phyloP scores from a whole-genome alignment of 495 filamentous ascomycete species.

The Aspergillus ellipticus region DNA sequence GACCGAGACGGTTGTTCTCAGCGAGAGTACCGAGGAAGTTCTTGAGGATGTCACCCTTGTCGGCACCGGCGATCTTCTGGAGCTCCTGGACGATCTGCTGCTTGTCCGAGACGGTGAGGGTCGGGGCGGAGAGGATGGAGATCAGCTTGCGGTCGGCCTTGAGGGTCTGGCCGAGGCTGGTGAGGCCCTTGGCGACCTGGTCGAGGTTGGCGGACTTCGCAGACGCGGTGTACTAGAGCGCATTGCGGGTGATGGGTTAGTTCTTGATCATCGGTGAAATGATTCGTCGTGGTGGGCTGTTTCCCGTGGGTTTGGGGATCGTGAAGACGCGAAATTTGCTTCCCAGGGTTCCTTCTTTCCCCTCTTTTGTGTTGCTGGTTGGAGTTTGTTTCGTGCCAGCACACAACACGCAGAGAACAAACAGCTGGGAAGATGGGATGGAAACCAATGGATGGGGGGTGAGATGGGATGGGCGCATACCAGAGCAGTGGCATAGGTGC shows the following conservation, averaged over 20 bases:
- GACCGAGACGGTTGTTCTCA: slow-evolving; percentile 89
- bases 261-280: too few species aligned
- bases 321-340: too few species aligned
- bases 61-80: slow-evolving; percentile 66
- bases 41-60: slow-evolving; percentile 80
- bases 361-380: too few species aligned
- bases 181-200: slow-evolving; percentile 69
- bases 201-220: slow-evolving; percentile 84
- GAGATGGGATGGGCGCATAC: slow-evolving; percentile 54
- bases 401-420: too few species aligned
- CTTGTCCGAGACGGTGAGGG: slow-evolving; percentile 74
- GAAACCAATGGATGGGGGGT: neutral
- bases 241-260: too few species aligned
- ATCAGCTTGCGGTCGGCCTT: slow-evolving; percentile 76
- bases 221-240: slow-evolving; percentile 82
- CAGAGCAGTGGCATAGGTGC: slow-evolving; percentile 96
- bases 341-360: too few species aligned
- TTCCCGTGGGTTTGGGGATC: too few species aligned
- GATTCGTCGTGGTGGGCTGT: too few species aligned
- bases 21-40: slow-evolving; percentile 87
- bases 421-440: too few species aligned
- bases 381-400: too few species aligned
- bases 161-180: slow-evolving; percentile 64
- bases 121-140: slow-evolving; percentile 73
- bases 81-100: slow-evolving; percentile 77